These are phyloP conservation scores for Trichoderma brevicompactum DNA, from an alignment of 2,329 filamentous ascomycete species.

Conservation along the genomic window DNA sequence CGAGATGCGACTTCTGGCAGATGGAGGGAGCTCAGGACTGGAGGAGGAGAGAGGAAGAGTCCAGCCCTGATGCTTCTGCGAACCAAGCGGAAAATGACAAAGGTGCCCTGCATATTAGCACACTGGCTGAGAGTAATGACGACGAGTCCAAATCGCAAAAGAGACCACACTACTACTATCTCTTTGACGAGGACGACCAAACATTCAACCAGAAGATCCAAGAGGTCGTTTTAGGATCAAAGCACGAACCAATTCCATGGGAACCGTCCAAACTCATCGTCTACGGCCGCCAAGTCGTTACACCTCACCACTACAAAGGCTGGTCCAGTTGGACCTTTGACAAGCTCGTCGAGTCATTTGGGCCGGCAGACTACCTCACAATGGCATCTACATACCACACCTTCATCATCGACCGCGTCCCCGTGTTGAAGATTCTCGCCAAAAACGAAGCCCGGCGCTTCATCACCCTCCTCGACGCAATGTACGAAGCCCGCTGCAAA, in stretches of 20 bases:
- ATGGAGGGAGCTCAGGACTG: slow-evolving; percentile 78
- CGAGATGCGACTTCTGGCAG: slow-evolving; percentile 81
- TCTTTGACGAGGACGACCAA: slow-evolving; percentile 38
- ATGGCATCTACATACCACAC: slow-evolving; percentile 81
- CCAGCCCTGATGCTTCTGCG: slow-evolving; percentile 19
- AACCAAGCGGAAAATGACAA: slow-evolving; percentile 9
- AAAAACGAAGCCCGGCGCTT: slow-evolving; percentile 83
- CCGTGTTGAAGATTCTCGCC: slow-evolving; percentile 66
- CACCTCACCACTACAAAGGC: slow-evolving; percentile 63
- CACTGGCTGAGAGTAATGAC: not conserved
- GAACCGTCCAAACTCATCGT: slow-evolving; percentile 50
- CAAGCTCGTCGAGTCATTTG: slow-evolving; percentile 69
- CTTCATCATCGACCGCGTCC: slow-evolving; percentile 72
- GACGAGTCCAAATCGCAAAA: slow-evolving; percentile 33
- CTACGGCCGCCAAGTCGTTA: slow-evolving; percentile 66
- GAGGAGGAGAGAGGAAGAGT: slow-evolving; percentile 57
- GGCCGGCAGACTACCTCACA: slow-evolving; percentile 82
- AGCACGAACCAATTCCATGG: slow-evolving; percentile 44
- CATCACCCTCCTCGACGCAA: slow-evolving; percentile 78
- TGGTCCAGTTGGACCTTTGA: slow-evolving; percentile 69
- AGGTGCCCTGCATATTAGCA: not conserved
- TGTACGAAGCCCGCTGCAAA: slow-evolving; percentile 82
- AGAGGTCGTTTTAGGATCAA: slow-evolving; percentile 33
- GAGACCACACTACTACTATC: slow-evolving; percentile 41
- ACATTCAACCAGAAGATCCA: slow-evolving; percentile 37